Evolutionary conservation across 2,329 filamentous ascomycete genomes (phyloP).

Genomic region (Fusarium pseudonygamai): DNA sequence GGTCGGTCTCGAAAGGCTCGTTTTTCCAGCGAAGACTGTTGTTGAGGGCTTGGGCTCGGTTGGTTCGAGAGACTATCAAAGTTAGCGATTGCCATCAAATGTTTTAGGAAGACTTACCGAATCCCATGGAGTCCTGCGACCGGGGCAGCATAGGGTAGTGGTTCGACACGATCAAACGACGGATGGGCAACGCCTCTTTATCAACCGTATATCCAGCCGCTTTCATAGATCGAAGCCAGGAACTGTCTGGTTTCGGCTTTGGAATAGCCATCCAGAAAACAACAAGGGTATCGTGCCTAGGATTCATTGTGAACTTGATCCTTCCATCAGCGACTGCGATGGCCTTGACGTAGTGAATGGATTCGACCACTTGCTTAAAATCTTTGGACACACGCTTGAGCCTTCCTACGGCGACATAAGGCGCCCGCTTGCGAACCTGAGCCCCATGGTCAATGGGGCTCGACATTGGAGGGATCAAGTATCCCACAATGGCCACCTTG

Average conservation of each 20-base stretch:
- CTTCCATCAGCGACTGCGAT: background rate
- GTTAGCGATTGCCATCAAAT: background rate
- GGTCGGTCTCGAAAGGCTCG: background rate
- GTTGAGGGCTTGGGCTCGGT: background rate
- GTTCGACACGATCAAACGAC: background rate
- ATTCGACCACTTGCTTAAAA: background rate
- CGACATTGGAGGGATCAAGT: background rate
- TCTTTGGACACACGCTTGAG: background rate
- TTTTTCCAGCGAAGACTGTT: background rate
- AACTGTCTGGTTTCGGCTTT: rapidly evolving
- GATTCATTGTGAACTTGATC: background rate
- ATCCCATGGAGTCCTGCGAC: background rate
- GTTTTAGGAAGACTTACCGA: background rate
- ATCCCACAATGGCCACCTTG: background rate
- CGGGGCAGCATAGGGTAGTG: background rate
- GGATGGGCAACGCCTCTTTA: background rate
- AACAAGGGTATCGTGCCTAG: background rate
- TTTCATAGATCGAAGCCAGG: background rate
- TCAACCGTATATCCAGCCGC: background rate
- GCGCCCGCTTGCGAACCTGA: no score
- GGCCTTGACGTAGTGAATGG: background rate
- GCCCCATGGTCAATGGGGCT: background rate
- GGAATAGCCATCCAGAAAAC: background rate
- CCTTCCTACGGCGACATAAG: no score
- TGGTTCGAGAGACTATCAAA: background rate